phyloP scores from a whole-genome alignment of 352 stramenopile species.

The Globisporangium spiculum region DNA sequence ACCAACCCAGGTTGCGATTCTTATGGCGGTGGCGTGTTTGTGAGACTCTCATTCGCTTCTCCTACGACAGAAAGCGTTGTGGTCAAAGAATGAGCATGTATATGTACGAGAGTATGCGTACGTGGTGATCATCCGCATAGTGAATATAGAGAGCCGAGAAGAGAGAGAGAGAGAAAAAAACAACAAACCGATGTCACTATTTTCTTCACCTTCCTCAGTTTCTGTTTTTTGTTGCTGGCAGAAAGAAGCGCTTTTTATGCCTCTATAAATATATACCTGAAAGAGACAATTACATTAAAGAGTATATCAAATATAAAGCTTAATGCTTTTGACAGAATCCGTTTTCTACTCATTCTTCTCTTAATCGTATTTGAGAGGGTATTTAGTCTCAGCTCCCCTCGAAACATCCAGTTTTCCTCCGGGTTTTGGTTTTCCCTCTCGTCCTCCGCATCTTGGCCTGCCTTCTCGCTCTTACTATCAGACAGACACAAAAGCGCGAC shows the following conservation, averaged over 20 bases:
- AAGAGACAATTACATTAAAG: not conserved
- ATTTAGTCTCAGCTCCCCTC: not conserved
- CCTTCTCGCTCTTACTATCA: not conserved
- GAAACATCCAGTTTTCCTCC: not conserved
- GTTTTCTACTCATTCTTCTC: not conserved
- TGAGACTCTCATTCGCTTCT: no score
- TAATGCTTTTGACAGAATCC: not conserved
- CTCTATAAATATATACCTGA: not conserved
- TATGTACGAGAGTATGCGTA: no score
- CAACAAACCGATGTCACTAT: not conserved
- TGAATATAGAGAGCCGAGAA: no score
- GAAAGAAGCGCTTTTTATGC: not conserved
- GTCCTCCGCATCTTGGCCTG: not conserved
- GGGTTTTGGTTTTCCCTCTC: conserved; percentile 4
- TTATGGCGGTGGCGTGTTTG: no score
- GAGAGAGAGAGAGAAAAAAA: not conserved
- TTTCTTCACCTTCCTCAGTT: not conserved
- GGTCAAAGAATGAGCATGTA: no score
- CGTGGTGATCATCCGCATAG: no score
- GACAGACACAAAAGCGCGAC: not conserved
- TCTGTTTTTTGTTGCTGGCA: not conserved
- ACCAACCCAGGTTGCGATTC: not conserved
- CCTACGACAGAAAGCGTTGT: no score
- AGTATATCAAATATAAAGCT: not conserved
- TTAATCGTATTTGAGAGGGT: not conserved